Base-by-base conservation (phyloP, 1,284 basidiomycete species). In the Austroboletus niveus region DNA sequence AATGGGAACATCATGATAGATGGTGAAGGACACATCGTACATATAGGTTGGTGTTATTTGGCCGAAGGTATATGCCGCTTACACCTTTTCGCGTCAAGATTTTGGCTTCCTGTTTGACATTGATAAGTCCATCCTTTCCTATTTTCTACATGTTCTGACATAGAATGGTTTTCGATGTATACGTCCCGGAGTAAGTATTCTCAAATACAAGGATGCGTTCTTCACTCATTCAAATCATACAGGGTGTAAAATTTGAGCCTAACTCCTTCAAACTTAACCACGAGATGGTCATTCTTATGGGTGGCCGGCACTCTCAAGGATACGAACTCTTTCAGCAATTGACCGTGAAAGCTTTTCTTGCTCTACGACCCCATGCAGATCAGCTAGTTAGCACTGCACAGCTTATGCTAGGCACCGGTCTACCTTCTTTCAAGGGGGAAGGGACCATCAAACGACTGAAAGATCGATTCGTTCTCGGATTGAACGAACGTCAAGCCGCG, bases 1-100 rank as follows among this genome's bases (percentile, higher is more conserved):
- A 98, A 98, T 65, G 96, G 96, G 20, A 99, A 99, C 69, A 98
- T 98, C 64, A 97, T 99, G 95, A 96, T 99, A 54, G 94, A 98
- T 64, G 93, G 90, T 8, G 91, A 95, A 55, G 96, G 96, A 0
- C 94, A 98, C 66, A 92, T 99, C 55, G 83, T 98, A 5, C 96
- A 99, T 66, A 86, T 98, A 58, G 93, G 91, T 92, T 56, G 48
- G 82, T 69, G 42, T 51, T 32, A 30, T 9, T 10, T 29, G 31
- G 30, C 6, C 27, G 7, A 27, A 27, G 27, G 27, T 27, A 47
- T 29, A 43, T 47, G 30, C 41, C 29, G 40, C 50, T 60, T 38
- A 54, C 50, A 38, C 12, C 5, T 15, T 24, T 9, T 30, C 27
- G 22, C 24, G 2, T 45, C n/a, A 62, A 93, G 95, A 99, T 72